phyloP scores from a whole-genome alignment of 1,284 basidiomycete species.

The Acaromyces ingoldii region DNA sequence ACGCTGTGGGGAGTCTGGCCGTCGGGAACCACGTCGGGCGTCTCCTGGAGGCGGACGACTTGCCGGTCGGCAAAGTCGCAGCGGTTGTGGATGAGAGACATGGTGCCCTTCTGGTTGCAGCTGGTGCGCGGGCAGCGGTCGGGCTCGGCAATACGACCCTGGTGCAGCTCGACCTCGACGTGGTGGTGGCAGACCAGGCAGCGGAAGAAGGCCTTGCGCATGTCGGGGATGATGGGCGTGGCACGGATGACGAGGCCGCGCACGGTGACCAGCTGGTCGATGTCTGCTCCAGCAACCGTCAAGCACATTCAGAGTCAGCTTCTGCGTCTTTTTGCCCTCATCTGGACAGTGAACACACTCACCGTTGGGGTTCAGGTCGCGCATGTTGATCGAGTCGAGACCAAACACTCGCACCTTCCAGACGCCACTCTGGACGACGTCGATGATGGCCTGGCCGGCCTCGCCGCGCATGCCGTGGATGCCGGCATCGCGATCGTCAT shows the following conservation, averaged over 20 bases:
- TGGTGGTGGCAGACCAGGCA: slow-evolving; percentile 94
- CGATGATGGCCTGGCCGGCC: slow-evolving; percentile 56
- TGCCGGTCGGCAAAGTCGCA: slow-evolving; percentile 94
- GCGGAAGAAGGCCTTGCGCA: slow-evolving; percentile 96
- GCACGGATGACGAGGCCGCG: slow-evolving; percentile 96
- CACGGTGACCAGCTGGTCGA: slow-evolving; percentile 73
- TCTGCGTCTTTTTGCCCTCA: no score
- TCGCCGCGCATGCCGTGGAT: slow-evolving; percentile 65
- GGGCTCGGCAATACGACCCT: slow-evolving; percentile 91
- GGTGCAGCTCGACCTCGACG: slow-evolving; percentile 88
- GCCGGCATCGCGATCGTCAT: slow-evolving; percentile 65
- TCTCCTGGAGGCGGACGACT: slow-evolving; percentile 91
- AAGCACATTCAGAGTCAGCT: no score
- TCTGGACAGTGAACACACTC: no score
- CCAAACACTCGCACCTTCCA: slow-evolving; percentile 92
- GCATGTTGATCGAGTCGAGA: slow-evolving; percentile 58
- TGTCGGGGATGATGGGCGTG: slow-evolving; percentile 95
- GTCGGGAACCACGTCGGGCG: slow-evolving; percentile 93
- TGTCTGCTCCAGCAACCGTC: no score
- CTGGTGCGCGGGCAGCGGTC: slow-evolving; percentile 84
- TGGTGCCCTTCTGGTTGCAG: slow-evolving; percentile 77
- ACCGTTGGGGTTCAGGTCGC: slow-evolving; percentile 46
- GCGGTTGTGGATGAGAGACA: slow-evolving; percentile 93
- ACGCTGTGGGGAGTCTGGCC: slow-evolving; percentile 98
- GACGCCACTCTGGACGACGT: slow-evolving; percentile 56